phyloP scores from a whole-genome alignment of 2,329 filamentous ascomycete species.

The Aspergillus phoenicis region DNA sequence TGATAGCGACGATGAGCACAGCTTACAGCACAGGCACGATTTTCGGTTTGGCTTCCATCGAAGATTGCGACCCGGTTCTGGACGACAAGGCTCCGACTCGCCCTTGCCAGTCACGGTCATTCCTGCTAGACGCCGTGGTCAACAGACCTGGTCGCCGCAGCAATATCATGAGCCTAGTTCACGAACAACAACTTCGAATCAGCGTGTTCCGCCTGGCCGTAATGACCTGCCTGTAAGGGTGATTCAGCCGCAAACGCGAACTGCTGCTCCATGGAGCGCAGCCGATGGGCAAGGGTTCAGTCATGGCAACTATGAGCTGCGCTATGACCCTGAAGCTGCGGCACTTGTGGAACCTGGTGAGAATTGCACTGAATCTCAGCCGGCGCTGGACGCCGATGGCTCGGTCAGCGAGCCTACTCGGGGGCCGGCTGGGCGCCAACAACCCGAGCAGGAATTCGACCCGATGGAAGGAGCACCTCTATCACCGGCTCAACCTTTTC shows the following conservation, averaged over 20 bases:
- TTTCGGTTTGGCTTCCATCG: constrained; percentile 53
- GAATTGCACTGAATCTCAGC: not conserved
- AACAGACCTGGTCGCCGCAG: constrained; percentile 58
- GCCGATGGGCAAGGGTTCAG: constrained; percentile 33
- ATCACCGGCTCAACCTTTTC: not conserved
- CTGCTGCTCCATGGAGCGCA: constrained; percentile 58
- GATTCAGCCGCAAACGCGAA: constrained; percentile 60
- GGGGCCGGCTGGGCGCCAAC: not conserved
- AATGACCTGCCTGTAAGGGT: constrained; percentile 54
- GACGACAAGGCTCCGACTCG: constrained; percentile 39
- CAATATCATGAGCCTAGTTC: constrained; percentile 30
- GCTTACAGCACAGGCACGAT: constrained; percentile 49
- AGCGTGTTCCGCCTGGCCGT: constrained; percentile 17
- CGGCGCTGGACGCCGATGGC: not conserved
- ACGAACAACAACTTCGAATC: constrained; percentile 23
- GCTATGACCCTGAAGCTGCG: constrained; percentile 44
- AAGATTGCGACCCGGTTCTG: constrained; percentile 44
- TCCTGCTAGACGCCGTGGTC: constrained; percentile 58
- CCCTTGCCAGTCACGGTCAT: constrained; percentile 62
- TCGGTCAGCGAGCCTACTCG: not conserved
- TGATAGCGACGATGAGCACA: constrained; percentile 48
- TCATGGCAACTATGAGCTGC: constrained; percentile 33
- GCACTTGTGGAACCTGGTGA: constrained; percentile 38
- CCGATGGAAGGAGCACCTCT: not conserved
- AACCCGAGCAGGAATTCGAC: not conserved